A percentile compares a stretch with the other conserved stretches of the same genome.
Evolutionary conservation across 2,329 filamentous ascomycete species (phyloP).

Genomic region (Fusarium dimerum): DNA sequence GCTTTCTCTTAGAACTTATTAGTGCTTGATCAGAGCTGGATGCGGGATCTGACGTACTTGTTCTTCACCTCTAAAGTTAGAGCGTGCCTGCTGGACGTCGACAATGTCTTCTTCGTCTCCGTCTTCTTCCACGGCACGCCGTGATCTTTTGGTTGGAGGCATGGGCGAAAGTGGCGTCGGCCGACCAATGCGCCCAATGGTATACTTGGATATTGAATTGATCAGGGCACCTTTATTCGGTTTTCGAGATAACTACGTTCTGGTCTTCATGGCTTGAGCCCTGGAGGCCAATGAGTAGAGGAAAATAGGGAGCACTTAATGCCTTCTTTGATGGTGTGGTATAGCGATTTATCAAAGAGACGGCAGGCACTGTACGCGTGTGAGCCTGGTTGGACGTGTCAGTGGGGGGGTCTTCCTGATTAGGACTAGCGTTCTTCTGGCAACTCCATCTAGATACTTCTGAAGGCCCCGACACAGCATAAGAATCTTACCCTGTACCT

Average conservation of each 20-base stretch:
- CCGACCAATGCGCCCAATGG: not conserved
- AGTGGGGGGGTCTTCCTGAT: conserved; percentile 11
- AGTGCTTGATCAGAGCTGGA: not conserved
- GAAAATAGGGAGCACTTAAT: no score
- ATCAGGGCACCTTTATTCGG: not conserved
- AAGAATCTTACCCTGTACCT: conserved; percentile 17
- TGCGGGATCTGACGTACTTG: conserved; percentile 33
- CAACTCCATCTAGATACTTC: no score
- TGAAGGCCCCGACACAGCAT: no score
- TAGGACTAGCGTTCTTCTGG: conserved; percentile 9
- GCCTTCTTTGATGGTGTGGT: no score
- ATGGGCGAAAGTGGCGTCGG: conserved; percentile 22
- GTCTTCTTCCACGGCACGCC: conserved; percentile 36
- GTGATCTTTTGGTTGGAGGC: conserved; percentile 44
- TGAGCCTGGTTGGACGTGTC: conserved; percentile 15
- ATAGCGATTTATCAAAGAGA: conserved; percentile 3
- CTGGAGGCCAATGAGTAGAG: no score
- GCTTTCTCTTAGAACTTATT: conserved; percentile 31
- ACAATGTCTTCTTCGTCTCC: conserved; percentile 36
- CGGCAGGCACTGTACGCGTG: conserved; percentile 26
- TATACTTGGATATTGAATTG: not conserved
- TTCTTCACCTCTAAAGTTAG: conserved; percentile 40
- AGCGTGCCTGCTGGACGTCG: conserved; percentile 43
- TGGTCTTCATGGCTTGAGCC: not conserved
- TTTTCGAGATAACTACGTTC: not conserved